These are phyloP conservation scores for Barbatosphaeria neglecta DNA, from an alignment of 495 filamentous ascomycete genomes.

Conservation along the genomic window DNA sequence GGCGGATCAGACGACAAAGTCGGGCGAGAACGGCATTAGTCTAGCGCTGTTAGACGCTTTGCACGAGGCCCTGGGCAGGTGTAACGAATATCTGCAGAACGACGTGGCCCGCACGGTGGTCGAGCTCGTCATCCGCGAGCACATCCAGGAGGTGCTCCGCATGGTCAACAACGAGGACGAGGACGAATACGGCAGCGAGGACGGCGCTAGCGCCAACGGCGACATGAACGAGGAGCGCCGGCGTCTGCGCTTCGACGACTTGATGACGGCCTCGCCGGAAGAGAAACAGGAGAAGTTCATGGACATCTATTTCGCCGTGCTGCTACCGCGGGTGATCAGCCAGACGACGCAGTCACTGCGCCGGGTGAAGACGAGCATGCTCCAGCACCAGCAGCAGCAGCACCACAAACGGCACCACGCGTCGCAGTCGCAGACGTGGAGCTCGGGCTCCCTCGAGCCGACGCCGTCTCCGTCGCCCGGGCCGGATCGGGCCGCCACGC, in stretches of 20 bases:
- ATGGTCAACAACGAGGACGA: conserved; percentile 17
- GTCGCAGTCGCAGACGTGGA: not conserved
- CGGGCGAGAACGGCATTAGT: conserved; percentile 3
- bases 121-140: conserved; percentile 19
- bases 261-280: conserved; percentile 24
- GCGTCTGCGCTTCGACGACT: conserved; percentile 14
- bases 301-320: conserved; percentile 26
- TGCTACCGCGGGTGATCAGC: conserved; percentile 19
- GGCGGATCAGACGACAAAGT: not conserved
- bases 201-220: conserved; percentile 2
- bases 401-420: no score
- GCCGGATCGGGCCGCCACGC: not conserved
- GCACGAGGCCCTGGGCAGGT: conserved; percentile 21
- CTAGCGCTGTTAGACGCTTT: conserved; percentile 21
- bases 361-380: conserved; percentile 3
- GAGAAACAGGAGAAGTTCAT: conserved; percentile 28
- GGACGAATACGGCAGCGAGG: not conserved
- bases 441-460: not conserved
- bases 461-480: not conserved
- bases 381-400: not conserved
- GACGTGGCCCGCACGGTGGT: conserved; percentile 16
- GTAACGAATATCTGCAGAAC: conserved; percentile 14
- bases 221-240: not conserved
- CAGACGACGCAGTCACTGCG: conserved; percentile 11
- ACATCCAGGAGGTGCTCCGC: conserved; percentile 24